Evolutionary conservation across 495 filamentous ascomycete genomes (phyloP), one percentile per base, ranked within the genome.

Genomic region (Cudoniella acicularis): DNA sequence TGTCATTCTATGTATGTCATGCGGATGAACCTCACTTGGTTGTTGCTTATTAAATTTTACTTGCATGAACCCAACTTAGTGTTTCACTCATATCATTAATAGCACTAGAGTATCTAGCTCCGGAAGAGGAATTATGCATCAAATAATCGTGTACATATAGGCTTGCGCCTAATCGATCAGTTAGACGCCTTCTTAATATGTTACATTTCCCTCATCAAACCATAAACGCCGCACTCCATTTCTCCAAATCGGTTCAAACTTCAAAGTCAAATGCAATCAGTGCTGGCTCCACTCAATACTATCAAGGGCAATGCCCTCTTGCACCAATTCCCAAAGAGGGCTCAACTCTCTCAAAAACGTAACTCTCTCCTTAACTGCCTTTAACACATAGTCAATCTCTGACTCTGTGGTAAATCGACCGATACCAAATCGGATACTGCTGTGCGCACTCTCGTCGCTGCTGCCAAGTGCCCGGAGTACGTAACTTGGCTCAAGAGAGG

Each of bases 211-310:
- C 4, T 13, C 30, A 46, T 46, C 18, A 46, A 46, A n/a, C 43
- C 43, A 46, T 21, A 16, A 46, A 46, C 43, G 43, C 43, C 43
- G 6, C 13, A n/a, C 11, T 6, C 43, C 43, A 6, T 3, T 46
- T 9, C 8, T 21, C n/a, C 8, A 4, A 46, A 16, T n/a, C 43
- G 8, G n/a, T 52, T 51, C 55, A 54, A 54, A 30, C 11, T 43
- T 50, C 52, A 13, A 47, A 20, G 27, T 17, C 24, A 46, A 46
- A 6, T n/a, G 24, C 11, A 63, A 64, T 80, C 65, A 96, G 71
- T 96, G 95, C 75, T 96, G 91, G 64, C 87, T 94, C 94, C 94
- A 99, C 75, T 99, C 86, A 69, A 99, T 99, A 52, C 89, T 96
- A 72, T 93, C 91, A 69, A 99, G 74, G 63, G 94, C 94, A 63